Percentiles rank a stretch among this genome's conserved stretches.
Conservation (phyloP, 352 stramenopile species). For the Phytopythium litorale region DNA sequence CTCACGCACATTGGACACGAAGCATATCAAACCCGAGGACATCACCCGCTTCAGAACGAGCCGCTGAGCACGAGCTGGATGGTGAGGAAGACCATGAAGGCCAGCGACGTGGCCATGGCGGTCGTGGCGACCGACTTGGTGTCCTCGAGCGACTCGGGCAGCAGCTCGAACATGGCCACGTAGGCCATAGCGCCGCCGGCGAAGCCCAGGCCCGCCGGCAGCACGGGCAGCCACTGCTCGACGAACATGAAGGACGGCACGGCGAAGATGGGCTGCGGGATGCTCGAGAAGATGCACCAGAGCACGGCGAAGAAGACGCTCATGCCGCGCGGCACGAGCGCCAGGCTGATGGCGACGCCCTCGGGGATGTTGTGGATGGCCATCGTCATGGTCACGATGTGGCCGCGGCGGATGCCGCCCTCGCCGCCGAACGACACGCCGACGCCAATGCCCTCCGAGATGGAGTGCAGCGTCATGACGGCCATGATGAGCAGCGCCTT, state of each 20-base stretch:
- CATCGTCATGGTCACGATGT: conserved; percentile 97
- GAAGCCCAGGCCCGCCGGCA: conserved; percentile 96
- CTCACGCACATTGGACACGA: background rate
- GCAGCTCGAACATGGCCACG: conserved; percentile 88
- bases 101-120: conserved; percentile 57
- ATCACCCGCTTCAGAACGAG: conserved; percentile 14
- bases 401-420: conserved; percentile 90
- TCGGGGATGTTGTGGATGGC: conserved; percentile 99
- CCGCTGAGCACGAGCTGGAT: conserved; percentile 78
- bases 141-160: conserved; percentile 82
- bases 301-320: conserved; percentile 81
- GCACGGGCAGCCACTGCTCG: conserved; percentile 91
- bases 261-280: conserved; percentile 97
- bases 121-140: conserved; percentile 75
- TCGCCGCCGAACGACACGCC: conserved; percentile 96
- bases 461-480: conserved; percentile 98
- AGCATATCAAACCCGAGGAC: background rate
- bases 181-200: conserved; percentile 97
- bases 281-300: conserved; percentile 90
- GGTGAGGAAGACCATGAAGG: conserved; percentile 81
- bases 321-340: conserved; percentile 92
- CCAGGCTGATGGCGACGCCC: conserved; percentile 94
- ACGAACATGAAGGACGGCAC: conserved; percentile 94
- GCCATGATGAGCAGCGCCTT: conserved; percentile 97
- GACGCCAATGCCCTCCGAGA: conserved; percentile 96